Base-by-base conservation (phyloP, 345 rosid genomes). In the Ceriops tagal region DNA sequence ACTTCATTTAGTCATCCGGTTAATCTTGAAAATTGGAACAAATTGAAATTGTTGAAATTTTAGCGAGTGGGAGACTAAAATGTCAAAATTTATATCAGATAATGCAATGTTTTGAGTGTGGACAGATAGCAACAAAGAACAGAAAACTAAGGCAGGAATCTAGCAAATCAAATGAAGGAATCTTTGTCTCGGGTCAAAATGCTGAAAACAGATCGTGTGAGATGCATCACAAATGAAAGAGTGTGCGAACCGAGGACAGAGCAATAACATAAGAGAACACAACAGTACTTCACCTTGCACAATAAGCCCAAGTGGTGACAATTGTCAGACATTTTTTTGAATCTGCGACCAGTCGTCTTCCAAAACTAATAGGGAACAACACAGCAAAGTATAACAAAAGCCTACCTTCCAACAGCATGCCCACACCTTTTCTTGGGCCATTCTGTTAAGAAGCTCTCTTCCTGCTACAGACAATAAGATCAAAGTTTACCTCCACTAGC, bases 271-370 rank as follows among this genome's bases (percentile, higher is more conserved):
- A 49, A 57, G 57, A 64, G 69, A 47, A 62, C 53, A 80, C 28
- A 27, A 69, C 65, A 75, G 66, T 75, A 82, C 77, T 39, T 43
- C 71, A 75, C 79, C 68, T 73, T 82, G 81, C 78, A 82, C 76
- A 78, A 78, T 73, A 64, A 67, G 79, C n/a, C 22, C 10, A 27
- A 60, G 70, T 67, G 73, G 69, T 64, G 73, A 61, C 73, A 73
- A 68, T 65, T 71, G 80, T 76, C 80, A 55, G 82, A 55, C 46
- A 60, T n/a, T 64, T 73, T 59, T 28, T 63, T 28, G 2, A 74
- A 72, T 72, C 73, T 64, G 86, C 77, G 73, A 80, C 79, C 83
- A 75, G 76, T 72, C 61, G 69, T 70, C 78, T 72, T 71, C 65
- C 71, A 63, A 65, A 70, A 75, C 70, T 53, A 63, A 61, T 53